Conservation (phyloP, 2,329 filamentous ascomycete species). For the Emericellopsis cladophorae region DNA sequence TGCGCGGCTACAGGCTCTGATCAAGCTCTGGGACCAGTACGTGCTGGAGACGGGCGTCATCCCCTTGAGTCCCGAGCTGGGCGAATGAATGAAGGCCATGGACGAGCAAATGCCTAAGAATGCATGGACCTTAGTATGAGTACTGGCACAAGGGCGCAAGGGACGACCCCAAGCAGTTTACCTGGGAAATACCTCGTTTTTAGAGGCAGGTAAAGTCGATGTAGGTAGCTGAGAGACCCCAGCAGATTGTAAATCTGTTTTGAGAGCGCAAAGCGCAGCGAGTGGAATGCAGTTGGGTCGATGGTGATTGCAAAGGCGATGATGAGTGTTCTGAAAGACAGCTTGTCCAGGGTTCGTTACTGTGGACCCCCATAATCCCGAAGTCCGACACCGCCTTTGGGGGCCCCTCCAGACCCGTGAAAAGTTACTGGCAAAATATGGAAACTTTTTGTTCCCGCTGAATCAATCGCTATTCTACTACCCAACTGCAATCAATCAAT, state of each 20-base stretch:
- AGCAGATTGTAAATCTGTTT: background rate
- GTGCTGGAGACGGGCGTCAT: slow-evolving; percentile 3
- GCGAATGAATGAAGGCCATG: slow-evolving; percentile 44
- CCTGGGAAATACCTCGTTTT: slow-evolving; percentile 2
- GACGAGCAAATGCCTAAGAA: slow-evolving; percentile 54
- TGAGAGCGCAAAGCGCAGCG: background rate
- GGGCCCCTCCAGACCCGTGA: background rate
- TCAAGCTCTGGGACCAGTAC: slow-evolving; percentile 44
- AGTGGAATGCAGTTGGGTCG: background rate
- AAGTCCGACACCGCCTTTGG: background rate
- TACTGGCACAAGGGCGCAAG: slow-evolving; percentile 36
- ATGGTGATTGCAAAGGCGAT: background rate
- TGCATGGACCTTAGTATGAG: slow-evolving; percentile 53
- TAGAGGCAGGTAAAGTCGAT: slow-evolving; percentile 1
- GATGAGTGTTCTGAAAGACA: background rate
- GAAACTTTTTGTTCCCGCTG: background rate
- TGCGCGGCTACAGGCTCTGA: slow-evolving; percentile 30
- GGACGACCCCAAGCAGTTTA: slow-evolving; percentile 30
- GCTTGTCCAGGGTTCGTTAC: background rate
- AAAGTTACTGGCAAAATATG: slow-evolving; percentile 1
- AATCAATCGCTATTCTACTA: slow-evolving; percentile 4
- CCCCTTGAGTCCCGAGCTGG: slow-evolving; percentile 31
- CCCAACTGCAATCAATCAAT: slow-evolving; percentile 4
- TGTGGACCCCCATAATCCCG: background rate
- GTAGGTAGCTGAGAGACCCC: background rate